phyloP scores from a whole-genome alignment of 169 alveolate species.

The Plasmodium yoelii region DNA sequence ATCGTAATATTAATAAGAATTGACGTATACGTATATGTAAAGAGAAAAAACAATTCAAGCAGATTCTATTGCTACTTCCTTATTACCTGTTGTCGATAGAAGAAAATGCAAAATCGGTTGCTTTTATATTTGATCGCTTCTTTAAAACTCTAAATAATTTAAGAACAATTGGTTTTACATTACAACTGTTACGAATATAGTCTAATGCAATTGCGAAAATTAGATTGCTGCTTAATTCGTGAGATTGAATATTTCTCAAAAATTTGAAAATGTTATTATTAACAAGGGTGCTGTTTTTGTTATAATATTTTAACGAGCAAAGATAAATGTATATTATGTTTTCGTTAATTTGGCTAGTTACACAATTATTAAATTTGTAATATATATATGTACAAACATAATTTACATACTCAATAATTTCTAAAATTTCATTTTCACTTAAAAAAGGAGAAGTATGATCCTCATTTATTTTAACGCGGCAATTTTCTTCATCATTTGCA shows the following conservation, averaged over 20 bases:
- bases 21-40: not conserved
- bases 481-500: no score
- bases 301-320: constrained; percentile 3
- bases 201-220: constrained; percentile 14
- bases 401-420: constrained; percentile 14
- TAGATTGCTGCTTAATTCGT: not conserved
- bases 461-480: no score
- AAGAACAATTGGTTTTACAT: not conserved
- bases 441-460: no score
- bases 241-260: not conserved
- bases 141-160: constrained; percentile 8
- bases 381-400: constrained; percentile 41
- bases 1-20: not conserved
- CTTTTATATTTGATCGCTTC: not conserved
- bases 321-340: constrained; percentile 3
- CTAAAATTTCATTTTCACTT: no score
- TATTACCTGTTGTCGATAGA: not conserved
- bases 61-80: not conserved
- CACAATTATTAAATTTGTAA: not conserved
- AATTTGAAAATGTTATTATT: constrained; percentile 11
- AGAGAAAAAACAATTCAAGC: not conserved
- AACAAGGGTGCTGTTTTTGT: not conserved
- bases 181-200: not conserved
- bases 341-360: not conserved
- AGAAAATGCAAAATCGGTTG: not conserved